Evolutionary conservation across 1,284 basidiomycete genomes (phyloP).

Genomic region (Mycena citricolor): DNA sequence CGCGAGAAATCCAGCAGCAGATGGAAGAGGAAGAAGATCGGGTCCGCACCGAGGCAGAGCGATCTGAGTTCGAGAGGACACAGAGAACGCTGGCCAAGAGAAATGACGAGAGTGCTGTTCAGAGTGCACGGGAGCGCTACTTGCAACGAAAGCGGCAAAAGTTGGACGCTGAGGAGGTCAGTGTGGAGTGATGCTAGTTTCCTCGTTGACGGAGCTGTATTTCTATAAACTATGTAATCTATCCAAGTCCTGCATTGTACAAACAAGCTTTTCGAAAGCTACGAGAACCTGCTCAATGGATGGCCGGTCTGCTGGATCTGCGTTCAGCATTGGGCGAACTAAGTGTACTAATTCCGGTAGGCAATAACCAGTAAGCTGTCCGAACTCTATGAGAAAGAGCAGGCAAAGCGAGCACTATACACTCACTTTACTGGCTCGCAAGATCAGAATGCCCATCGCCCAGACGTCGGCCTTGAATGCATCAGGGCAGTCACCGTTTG

Average conservation of each 20-base stretch:
- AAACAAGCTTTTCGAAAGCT: conserved; percentile 48
- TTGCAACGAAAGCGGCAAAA: conserved; percentile 77
- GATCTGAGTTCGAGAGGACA: conserved; percentile 56
- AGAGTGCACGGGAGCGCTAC: conserved; percentile 75
- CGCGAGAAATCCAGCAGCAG: conserved; percentile 71
- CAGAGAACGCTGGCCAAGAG: conserved; percentile 60
- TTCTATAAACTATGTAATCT: conserved; percentile 28
- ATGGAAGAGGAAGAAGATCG: conserved; percentile 70
- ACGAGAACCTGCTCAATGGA: conserved; percentile 45
- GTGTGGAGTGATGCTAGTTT: conserved; percentile 16
- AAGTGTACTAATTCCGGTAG: conserved; percentile 57
- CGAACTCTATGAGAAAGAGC: conserved; percentile 9
- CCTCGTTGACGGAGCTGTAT: conserved; percentile 5
- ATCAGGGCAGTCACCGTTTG: conserved; percentile 42
- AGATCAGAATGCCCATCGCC: conserved; percentile 62
- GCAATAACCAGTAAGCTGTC: conserved; percentile 53
- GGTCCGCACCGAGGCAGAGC: conserved; percentile 54
- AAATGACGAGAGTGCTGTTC: conserved; percentile 70
- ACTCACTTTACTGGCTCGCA: conserved; percentile 62
- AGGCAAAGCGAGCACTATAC: background rate
- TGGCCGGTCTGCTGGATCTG: conserved; percentile 51
- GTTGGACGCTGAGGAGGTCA: conserved; percentile 39
- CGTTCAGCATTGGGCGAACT: conserved; percentile 55
- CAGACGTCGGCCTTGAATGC: conserved; percentile 73
- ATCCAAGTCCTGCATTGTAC: conserved; percentile 34